Percentiles rank a stretch among this genome's conserved stretches.
phyloP scores from a whole-genome alignment of 352 stramenopile genomes.

The Phytophthora sp. region DNA sequence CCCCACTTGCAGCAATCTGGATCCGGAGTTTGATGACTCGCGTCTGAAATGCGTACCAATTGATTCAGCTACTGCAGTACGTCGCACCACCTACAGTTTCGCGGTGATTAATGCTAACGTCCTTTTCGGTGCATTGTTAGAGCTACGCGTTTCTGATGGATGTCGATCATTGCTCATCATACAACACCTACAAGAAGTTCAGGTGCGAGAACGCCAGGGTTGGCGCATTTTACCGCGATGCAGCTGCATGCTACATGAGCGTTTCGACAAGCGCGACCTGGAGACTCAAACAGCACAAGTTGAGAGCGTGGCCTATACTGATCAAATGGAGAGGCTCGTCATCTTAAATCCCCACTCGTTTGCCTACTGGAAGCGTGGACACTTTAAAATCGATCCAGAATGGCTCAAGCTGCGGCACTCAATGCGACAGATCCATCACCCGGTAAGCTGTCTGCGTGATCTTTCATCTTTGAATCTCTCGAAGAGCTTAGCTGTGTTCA shows the following conservation, averaged over 20 bases:
- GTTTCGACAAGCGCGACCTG: too few relatives aligned
- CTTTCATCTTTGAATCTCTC: too few relatives aligned
- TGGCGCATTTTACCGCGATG: background rate
- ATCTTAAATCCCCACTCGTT: too few relatives aligned
- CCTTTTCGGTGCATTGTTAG: background rate
- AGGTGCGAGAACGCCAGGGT: background rate
- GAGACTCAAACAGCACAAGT: too few relatives aligned
- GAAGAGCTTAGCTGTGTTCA: too few relatives aligned
- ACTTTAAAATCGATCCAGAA: background rate
- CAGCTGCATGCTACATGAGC: background rate
- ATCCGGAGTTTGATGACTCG: slow-evolving; percentile 8
- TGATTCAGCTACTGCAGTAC: slow-evolving; percentile 1
- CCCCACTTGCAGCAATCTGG: slow-evolving; percentile 1
- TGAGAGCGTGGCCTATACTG: too few relatives aligned
- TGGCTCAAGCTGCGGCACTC: background rate
- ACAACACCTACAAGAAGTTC: background rate
- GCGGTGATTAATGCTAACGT: too few relatives aligned
- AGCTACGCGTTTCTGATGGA: background rate
- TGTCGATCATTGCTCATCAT: background rate
- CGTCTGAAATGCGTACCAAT: slow-evolving; percentile 16
- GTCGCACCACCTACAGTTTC: too few relatives aligned
- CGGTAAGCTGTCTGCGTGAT: too few relatives aligned
- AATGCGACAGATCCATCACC: too few relatives aligned
- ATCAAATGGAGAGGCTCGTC: too few relatives aligned
- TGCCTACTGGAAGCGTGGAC: too few relatives aligned